A percentile compares a stretch with the other conserved stretches of the same genome.
These are phyloP conservation scores for Pseudovirgaria hyperparasitica DNA, from an alignment of 2,329 filamentous ascomycete genomes.

Conservation along the genomic window DNA sequence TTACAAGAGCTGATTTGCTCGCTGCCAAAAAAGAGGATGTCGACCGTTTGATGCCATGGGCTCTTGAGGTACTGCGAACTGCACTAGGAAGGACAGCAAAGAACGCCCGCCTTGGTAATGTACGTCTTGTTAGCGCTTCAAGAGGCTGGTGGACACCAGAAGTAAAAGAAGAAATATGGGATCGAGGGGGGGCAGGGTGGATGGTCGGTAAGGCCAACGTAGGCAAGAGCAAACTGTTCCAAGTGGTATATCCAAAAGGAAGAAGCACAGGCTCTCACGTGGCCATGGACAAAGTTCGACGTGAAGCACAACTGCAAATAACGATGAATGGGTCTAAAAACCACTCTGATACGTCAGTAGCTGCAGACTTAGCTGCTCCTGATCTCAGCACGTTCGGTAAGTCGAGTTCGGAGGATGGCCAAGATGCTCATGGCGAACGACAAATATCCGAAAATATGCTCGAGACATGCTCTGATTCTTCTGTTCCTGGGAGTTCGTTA, in stretches of 20 bases:
- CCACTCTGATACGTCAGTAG: no score
- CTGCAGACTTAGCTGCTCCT: no score
- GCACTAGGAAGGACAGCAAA: constrained; percentile 55
- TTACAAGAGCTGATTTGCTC: constrained; percentile 77
- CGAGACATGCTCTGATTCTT: no score
- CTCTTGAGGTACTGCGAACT: constrained; percentile 64
- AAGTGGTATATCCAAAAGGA: constrained; percentile 71
- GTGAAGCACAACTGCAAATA: constrained; percentile 17
- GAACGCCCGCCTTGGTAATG: constrained; percentile 72
- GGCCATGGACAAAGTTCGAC: constrained; percentile 20
- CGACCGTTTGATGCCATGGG: constrained; percentile 73
- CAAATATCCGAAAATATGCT: no score
- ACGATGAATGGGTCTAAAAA: no score
- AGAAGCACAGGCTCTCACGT: constrained; percentile 23
- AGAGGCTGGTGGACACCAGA: constrained; percentile 82
- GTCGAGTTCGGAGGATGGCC: no score
- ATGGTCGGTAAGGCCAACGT: constrained; percentile 98
- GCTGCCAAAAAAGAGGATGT: constrained; percentile 75
- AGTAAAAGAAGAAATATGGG: constrained; percentile 75
- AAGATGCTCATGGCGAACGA: no score
- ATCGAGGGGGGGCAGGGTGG: constrained; percentile 78
- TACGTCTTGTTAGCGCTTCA: constrained; percentile 75
- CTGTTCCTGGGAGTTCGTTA: no score
- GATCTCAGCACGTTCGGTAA: no score
- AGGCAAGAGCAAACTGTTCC: constrained; percentile 86